Percentiles rank a stretch among this genome's conserved stretches.
Conservation (phyloP, 768 basidiomycete species). For the Boletus sp. region DNA sequence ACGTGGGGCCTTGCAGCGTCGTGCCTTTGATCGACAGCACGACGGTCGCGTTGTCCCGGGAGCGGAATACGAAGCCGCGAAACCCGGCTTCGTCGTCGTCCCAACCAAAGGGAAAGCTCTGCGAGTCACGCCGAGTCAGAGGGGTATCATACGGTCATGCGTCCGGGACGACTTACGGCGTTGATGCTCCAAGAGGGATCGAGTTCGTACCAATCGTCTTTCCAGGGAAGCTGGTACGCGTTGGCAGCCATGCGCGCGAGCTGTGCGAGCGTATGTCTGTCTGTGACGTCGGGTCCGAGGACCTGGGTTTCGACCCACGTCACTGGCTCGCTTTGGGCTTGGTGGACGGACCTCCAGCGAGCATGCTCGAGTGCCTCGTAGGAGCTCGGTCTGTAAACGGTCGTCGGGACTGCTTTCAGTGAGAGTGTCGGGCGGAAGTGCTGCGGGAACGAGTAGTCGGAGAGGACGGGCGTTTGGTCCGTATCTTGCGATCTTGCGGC, state of each 20-base stretch:
- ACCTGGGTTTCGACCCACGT: constrained; percentile 71
- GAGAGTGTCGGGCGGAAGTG: constrained; percentile 14
- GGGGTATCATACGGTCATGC: background rate
- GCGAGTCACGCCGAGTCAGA: constrained; percentile 4
- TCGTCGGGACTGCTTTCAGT: constrained; percentile 46
- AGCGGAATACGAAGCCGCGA: constrained; percentile 85
- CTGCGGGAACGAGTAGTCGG: constrained; percentile 8
- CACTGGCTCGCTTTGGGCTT: constrained; percentile 48
- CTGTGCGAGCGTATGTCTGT: constrained; percentile 75
- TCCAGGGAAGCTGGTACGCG: constrained; percentile 76
- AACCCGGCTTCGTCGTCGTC: constrained; percentile 70
- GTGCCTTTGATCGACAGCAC: constrained; percentile 92
- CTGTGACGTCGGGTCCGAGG: constrained; percentile 73
- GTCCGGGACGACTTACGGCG: constrained; percentile 31
- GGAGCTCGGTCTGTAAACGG: constrained; percentile 60
- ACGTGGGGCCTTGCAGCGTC: constrained; percentile 79
- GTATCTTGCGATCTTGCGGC: background rate
- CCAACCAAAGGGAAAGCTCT: constrained; percentile 85
- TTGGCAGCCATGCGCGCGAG: constrained; percentile 88
- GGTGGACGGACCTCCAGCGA: constrained; percentile 48
- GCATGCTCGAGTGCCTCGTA: constrained; percentile 49
- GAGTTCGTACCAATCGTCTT: constrained; percentile 79
- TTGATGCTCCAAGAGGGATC: constrained; percentile 68
- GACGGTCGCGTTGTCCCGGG: constrained; percentile 75
- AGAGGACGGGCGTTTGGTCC: constrained; percentile 1